These are phyloP conservation scores for Solanum chiquidenum DNA, from an alignment of 257 asterid species.

Conservation along the genomic window DNA sequence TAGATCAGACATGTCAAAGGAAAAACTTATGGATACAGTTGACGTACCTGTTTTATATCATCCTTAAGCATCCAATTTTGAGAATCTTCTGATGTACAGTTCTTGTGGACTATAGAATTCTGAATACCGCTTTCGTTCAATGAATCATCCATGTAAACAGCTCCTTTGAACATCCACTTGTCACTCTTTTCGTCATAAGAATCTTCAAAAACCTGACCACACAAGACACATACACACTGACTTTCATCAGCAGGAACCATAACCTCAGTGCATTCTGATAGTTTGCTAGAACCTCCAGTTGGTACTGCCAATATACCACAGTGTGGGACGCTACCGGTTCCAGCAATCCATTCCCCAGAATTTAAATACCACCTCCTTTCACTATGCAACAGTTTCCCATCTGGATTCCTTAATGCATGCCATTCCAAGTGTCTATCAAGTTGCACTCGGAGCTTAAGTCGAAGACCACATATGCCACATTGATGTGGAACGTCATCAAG, in stretches of 20 bases:
- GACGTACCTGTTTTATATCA: conserved; percentile 47
- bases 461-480: conserved; percentile 57
- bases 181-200: conserved; percentile 41
- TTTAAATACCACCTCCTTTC: conserved; percentile 57
- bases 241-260: conserved; percentile 86
- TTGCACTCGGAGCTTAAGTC: conserved; percentile 44
- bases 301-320: conserved; percentile 15
- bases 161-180: conserved; percentile 83
- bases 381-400: conserved; percentile 15
- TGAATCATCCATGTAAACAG: conserved; percentile 40
- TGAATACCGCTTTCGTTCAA: conserved; percentile 14
- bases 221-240: conserved; percentile 71
- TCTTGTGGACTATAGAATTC: conserved; percentile 58
- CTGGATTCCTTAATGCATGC: conserved; percentile 40
- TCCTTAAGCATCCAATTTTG: conserved; percentile 26
- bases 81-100: conserved; percentile 45
- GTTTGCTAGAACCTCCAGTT: conserved; percentile 23
- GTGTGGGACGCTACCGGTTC: conserved; percentile 14
- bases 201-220: conserved; percentile 82
- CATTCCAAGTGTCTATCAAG: conserved; percentile 77
- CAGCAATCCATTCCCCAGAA: conserved; percentile 43
- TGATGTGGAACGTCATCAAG: conserved; percentile 49
- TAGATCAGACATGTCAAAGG: neutral
- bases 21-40: neutral
- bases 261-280: conserved; percentile 23